These are phyloP conservation scores for Tuber microsphaerosporum DNA, from an alignment of 495 filamentous ascomycete species.

Conservation along the genomic window DNA sequence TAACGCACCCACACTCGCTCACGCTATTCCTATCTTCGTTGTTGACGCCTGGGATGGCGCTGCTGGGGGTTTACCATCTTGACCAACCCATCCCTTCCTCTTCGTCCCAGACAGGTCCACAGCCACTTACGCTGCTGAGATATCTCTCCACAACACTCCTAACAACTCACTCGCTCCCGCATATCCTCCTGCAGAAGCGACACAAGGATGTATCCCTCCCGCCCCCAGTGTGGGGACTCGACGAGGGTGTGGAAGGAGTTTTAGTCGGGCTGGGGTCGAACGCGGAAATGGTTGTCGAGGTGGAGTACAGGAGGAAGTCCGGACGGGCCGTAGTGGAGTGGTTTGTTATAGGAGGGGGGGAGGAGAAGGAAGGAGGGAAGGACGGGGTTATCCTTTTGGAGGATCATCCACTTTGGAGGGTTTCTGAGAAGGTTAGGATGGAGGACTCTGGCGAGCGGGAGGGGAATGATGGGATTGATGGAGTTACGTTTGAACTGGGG, in stretches of 20 bases:
- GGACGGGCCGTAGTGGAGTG: constrained; percentile 69
- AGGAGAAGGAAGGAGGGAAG: constrained; percentile 15
- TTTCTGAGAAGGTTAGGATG: constrained; percentile 42
- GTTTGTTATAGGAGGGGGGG: constrained; percentile 58
- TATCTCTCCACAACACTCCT: constrained; percentile 65
- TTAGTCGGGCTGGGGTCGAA: constrained; percentile 41
- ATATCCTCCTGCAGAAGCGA: constrained; percentile 59
- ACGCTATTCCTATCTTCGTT: constrained; percentile 52
- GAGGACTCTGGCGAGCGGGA: constrained; percentile 44
- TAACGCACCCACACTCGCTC: constrained; percentile 44
- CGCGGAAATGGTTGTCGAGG: constrained; percentile 65
- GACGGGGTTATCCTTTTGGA: constrained; percentile 61
- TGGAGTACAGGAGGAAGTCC: constrained; percentile 75
- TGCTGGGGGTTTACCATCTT: constrained; percentile 61
- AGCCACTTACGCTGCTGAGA: constrained; percentile 54
- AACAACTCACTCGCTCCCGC: constrained; percentile 55
- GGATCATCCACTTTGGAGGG: constrained; percentile 65
- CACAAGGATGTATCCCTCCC: constrained; percentile 63
- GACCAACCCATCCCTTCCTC: constrained; percentile 52
- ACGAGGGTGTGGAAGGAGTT: constrained; percentile 53
- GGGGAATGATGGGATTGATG: constrained; percentile 49
- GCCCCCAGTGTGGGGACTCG: constrained; percentile 68
- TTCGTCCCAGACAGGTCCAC: constrained; percentile 46
- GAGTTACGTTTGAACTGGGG: constrained; percentile 72
- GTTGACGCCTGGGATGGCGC: constrained; percentile 50